Base-by-base conservation (phyloP, 2,329 filamentous ascomycete genomes). In the Fusarium subtropicale region DNA sequence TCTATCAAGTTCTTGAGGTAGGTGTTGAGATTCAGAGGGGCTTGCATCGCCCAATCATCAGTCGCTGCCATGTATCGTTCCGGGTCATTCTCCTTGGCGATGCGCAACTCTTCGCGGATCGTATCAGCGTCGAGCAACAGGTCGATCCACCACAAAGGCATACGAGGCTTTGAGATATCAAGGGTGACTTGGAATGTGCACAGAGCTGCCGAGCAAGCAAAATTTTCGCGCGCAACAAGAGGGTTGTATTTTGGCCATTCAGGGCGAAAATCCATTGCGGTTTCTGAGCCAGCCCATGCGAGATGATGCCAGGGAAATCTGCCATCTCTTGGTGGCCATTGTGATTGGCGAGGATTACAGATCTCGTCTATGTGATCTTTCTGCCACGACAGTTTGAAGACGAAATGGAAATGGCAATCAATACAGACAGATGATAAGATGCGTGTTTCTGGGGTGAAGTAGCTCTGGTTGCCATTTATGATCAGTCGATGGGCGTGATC, bases 1-100 rank as follows among this genome's bases (percentile, higher is more conserved):
- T 82, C 79, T 5, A 85, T 78, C 8, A 85, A 77, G 60, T 88
- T 85, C 33, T 81, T 82, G 5, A 88, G 75, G 51, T 88, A 88
- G 9, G 81, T 83, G 58, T 83, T 82, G 5, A 88, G 75, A 13
- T 85, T 86, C 9, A 72, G 54, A 5, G 84, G 78, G 1, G 83
- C 79, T n/a, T 80, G 78, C 4, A 76, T 74, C 4, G 75, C 76
- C 76, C 82, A 84, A 11, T 79, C 76, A 16, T 82, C 77, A 3
- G 79, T 76, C 2, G 83, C 78, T 22, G 81, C 80, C 6, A 78
- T 75, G 66, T 85, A 88, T 10, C 87, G 79, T 1, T 77, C 78
- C 0, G 85, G 84, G 33, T 88, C 85, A 10, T 81, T 71, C 31
- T 77, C 75, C 31, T 80, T 79, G 2, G 84, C 82, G 2, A 73